A percentile compares a stretch with the other conserved stretches of the same genome.
Conservation (phyloP, 257 asterid genomes). For the Solanum virginianum region DNA sequence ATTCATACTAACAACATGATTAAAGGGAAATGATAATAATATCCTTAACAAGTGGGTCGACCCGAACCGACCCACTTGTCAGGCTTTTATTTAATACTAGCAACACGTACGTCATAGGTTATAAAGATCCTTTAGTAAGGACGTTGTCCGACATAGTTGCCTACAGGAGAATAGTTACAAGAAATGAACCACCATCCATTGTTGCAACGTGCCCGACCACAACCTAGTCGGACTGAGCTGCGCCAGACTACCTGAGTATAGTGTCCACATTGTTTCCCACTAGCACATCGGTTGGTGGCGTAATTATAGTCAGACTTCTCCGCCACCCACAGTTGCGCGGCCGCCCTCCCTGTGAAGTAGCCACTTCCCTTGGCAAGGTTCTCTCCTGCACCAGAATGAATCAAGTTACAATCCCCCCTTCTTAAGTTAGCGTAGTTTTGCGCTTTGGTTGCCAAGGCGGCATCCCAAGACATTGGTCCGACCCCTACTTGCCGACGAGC, state of each 20-base stretch:
- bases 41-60: background rate
- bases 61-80: background rate
- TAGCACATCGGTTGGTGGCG: background rate
- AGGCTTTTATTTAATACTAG: background rate
- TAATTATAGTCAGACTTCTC: background rate
- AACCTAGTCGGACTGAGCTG: slow-evolving; percentile 21
- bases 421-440: background rate
- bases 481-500: background rate
- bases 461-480: background rate
- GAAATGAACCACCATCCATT: slow-evolving; percentile 20
- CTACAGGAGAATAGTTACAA: slow-evolving; percentile 39
- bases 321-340: background rate
- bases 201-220: slow-evolving; percentile 19
- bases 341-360: background rate
- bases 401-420: background rate
- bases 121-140: no score
- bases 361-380: background rate
- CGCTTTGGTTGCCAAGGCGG: background rate
- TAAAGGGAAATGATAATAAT: background rate
- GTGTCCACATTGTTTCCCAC: slow-evolving; percentile 1
- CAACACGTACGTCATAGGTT: background rate
- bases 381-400: background rate
- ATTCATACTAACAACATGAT: background rate
- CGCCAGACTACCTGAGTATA: slow-evolving; percentile 53
- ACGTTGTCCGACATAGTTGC: slow-evolving; percentile 18